A percentile compares a stretch with the other conserved stretches of the same genome.
These are phyloP conservation scores for Geranium incanum DNA, from an alignment of 441 rosid species.

Conservation along the genomic window DNA sequence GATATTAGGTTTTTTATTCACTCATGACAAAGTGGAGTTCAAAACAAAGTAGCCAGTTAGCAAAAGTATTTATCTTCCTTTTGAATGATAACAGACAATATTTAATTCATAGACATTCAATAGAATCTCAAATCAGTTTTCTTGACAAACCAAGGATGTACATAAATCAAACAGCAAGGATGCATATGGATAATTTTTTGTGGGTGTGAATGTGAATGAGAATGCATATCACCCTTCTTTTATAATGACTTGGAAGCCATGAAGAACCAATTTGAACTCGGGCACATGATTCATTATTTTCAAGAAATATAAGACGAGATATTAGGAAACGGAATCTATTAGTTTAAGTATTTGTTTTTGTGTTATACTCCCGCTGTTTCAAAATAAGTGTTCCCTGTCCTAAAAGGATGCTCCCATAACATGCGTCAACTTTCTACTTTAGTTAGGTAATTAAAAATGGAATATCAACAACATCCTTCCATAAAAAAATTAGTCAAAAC, in stretches of 20 bases:
- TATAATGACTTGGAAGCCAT: background rate
- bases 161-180: background rate
- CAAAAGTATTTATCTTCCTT: background rate
- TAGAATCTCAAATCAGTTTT: background rate
- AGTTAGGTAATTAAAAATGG: too few species aligned
- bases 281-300: background rate
- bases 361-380: too few species aligned
- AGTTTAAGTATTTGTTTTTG: too few species aligned
- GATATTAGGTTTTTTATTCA: background rate
- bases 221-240: background rate
- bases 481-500: too few species aligned
- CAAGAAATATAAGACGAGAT: background rate
- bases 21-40: background rate
- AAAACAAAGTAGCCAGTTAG: background rate
- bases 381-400: too few species aligned
- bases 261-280: background rate
- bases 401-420: too few species aligned
- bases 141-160: background rate
- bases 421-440: too few species aligned
- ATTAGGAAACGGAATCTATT: too few species aligned
- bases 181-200: background rate
- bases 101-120: background rate
- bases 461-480: too few species aligned
- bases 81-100: background rate
- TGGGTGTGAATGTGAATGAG: background rate